Evolutionary conservation across 306 rosid genomes (phyloP).

Genomic region (Prunus salicina): DNA sequence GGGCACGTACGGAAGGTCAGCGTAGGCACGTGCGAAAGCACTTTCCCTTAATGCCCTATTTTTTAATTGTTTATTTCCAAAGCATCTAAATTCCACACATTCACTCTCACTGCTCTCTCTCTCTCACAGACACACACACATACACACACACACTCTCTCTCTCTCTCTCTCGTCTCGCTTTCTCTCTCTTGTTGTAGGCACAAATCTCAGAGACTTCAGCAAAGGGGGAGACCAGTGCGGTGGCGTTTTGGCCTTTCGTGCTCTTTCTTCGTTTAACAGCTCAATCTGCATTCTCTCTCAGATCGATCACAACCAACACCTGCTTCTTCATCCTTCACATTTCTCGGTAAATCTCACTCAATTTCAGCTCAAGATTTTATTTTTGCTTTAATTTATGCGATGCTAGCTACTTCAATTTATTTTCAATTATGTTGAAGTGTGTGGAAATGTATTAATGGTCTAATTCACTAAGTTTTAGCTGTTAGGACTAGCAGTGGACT

Average conservation of each 20-base stretch:
- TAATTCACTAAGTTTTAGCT: neutral
- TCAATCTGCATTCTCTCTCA: constrained; percentile 5
- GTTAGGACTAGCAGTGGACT: neutral
- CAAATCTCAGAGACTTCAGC: constrained; percentile 39
- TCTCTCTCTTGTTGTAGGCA: constrained; percentile 26
- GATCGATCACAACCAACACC: constrained; percentile 9
- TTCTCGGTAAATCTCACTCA: neutral
- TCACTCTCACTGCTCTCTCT: neutral
- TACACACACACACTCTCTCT: neutral
- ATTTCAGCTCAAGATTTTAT: neutral
- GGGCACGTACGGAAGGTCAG: constrained; percentile 43
- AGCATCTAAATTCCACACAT: constrained; percentile 20
- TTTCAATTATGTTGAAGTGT: neutral
- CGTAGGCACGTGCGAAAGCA: constrained; percentile 40
- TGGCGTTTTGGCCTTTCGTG: constrained; percentile 1
- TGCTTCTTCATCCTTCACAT: neutral
- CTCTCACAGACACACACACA: neutral
- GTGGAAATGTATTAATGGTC: neutral
- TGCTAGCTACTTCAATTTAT: neutral
- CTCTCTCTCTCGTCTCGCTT: neutral
- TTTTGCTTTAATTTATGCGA: neutral
- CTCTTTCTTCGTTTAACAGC: neutral
- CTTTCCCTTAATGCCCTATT: constrained; percentile 10
- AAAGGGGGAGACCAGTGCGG: constrained; percentile 2
- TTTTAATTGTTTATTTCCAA: constrained; percentile 21